These are phyloP conservation scores for Alternaria sp. DNA, from an alignment of 2,329 filamentous ascomycete genomes.

Conservation along the genomic window DNA sequence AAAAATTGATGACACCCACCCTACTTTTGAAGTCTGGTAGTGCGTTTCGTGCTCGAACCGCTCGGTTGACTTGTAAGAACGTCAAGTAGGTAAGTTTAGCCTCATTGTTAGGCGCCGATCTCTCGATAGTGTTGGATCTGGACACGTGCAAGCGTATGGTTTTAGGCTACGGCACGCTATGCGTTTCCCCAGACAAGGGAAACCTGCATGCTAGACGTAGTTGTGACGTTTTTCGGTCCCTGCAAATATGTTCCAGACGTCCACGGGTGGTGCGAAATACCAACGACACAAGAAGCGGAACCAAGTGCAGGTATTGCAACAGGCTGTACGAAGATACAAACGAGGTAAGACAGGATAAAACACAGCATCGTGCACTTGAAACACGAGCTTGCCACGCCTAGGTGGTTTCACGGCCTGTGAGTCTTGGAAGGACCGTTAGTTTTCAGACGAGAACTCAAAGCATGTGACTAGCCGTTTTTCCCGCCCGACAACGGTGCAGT, in stretches of 20 bases:
- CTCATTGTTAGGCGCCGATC: conserved; percentile 7
- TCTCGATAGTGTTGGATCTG: conserved; percentile 11
- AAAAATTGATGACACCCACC: background rate
- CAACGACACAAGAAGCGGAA: conserved; percentile 1
- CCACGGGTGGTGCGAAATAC: conserved; percentile 1
- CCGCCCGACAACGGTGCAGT: conserved; percentile 9
- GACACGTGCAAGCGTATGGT: conserved; percentile 3
- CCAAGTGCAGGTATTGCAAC: conserved; percentile 4
- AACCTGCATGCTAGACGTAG: conserved; percentile 8
- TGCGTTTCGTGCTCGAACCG: conserved; percentile 6
- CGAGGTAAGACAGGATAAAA: conserved; percentile 29
- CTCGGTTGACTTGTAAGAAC: conserved; percentile 7
- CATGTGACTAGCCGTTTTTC: conserved; percentile 18
- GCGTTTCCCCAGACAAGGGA: conserved; percentile 8
- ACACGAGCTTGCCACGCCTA: conserved; percentile 33
- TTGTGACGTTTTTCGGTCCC: conserved; percentile 4
- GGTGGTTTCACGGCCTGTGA: conserved; percentile 25
- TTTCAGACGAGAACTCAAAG: conserved; percentile 23
- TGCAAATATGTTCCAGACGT: background rate
- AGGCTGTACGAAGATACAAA: conserved; percentile 2
- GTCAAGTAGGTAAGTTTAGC: conserved; percentile 7
- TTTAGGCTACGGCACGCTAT: background rate
- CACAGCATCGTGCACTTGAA: conserved; percentile 33
- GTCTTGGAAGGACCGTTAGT: conserved; percentile 12
- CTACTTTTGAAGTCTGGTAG: background rate